A percentile compares a stretch with the other conserved stretches of the same genome.
Evolutionary conservation across 805 yeast genomes (phyloP).

Genomic region (Zygosaccharomyces siamensis): DNA sequence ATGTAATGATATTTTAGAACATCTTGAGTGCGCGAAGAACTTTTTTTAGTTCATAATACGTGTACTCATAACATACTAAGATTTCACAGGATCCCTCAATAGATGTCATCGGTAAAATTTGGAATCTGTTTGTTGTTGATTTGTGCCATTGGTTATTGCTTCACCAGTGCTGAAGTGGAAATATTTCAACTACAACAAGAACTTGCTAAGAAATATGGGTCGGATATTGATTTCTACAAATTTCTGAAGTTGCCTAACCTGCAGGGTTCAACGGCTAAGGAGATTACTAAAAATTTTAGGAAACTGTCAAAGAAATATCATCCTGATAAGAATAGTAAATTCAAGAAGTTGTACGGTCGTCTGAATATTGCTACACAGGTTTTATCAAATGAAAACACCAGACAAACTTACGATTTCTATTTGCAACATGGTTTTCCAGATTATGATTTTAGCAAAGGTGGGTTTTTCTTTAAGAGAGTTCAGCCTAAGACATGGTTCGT

Average conservation of each 20-base stretch:
- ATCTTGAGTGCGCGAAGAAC: background rate
- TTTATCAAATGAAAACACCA: conserved; percentile 53
- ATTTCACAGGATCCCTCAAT: background rate
- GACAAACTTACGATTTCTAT: conserved; percentile 80
- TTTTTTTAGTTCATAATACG: background rate
- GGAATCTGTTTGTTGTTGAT: conserved; percentile 18
- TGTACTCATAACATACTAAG: conserved; percentile 1
- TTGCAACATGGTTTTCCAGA: conserved; percentile 79
- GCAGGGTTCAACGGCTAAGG: conserved; percentile 44
- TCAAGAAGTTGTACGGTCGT: conserved; percentile 57
- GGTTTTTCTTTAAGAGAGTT: conserved; percentile 54
- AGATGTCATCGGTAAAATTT: conserved; percentile 6
- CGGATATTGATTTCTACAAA: conserved; percentile 58
- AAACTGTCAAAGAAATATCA: conserved; percentile 68
- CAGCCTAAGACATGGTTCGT: conserved; percentile 61
- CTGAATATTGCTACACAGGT: conserved; percentile 73
- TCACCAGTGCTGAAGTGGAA: conserved; percentile 65
- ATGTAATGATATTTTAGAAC: background rate
- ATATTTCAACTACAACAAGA: conserved; percentile 69
- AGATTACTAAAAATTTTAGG: conserved; percentile 63
- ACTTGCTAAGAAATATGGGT: conserved; percentile 57
- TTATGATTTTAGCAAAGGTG: conserved; percentile 61
- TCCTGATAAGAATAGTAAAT: conserved; percentile 69
- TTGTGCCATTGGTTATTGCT: conserved; percentile 43
- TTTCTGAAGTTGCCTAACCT: conserved; percentile 48